Base-by-base conservation (phyloP, 257 asterid species). In the Gardenia jasminoides region DNA sequence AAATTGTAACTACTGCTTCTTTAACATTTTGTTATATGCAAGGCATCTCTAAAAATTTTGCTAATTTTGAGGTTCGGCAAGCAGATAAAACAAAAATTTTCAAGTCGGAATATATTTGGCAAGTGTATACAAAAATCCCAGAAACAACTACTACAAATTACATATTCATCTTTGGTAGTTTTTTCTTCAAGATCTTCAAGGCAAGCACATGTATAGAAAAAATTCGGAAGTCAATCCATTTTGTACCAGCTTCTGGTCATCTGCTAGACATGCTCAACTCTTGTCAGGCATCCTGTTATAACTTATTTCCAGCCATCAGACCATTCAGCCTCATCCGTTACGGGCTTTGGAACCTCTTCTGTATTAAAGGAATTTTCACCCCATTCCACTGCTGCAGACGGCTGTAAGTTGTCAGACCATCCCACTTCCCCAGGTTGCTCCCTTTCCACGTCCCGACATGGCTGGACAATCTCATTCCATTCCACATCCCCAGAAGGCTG, bases 221-320 rank as follows among this genome's bases (percentile, higher is more conserved):
- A 65, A 28, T 76, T 28, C 66, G 47, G 59, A 76, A 28, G n/a
- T 65, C 30, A 24, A 30, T 20, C 36, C 44, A 31, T 17, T 48
- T 41, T 36, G 50, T 19, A 70, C 2, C 13, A 68, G 10, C 44
- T 22, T 70, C 19, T 30, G 5, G 56, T 44, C 30, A 33, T 6
- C 44, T 30, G 31, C 69, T 30, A 2, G 28, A 62, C 62, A 66
- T 30, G 12, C 13, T 43, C 36, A 62, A 62, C 39, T 28, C 66
- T 43, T 20, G 28, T 43, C 4, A 30, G 31, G 46, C 30, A 28
- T 56, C 10, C 16, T 4, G 15, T 72, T 59, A n/a, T n/a, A n/a
- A n/a, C n/a, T n/a, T n/a, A 76, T 76, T 86, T 82, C 88, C 87
- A 80, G 58, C 87, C 83, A 75, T 87, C 89, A 30, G 86, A 72